Conservation (phyloP, 1,284 basidiomycete species). For the Moesziomyces aphidis region DNA sequence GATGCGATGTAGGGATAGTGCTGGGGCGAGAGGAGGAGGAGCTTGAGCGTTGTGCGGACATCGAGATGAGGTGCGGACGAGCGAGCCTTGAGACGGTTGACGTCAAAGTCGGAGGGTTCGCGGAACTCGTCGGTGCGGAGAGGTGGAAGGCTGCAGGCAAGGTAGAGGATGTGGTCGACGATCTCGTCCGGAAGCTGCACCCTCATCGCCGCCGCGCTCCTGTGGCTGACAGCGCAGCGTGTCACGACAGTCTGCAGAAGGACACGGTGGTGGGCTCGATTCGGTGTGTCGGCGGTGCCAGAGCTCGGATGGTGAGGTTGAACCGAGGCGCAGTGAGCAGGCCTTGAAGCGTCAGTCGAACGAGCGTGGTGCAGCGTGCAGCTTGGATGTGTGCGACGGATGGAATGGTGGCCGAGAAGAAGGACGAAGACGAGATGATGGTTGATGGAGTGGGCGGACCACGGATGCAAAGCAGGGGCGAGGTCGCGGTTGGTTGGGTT, state of each 20-base stretch:
- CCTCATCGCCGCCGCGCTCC: conserved; percentile 20
- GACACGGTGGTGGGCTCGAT: background rate
- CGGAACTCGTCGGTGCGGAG: conserved; percentile 31
- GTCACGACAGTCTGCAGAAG: background rate
- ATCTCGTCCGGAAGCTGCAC: conserved; percentile 52
- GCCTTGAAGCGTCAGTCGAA: background rate
- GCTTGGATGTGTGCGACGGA: too few species aligned
- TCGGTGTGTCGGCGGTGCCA: background rate
- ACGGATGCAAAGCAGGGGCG: background rate
- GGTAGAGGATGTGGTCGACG: conserved; percentile 50
- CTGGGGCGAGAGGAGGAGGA: conserved; percentile 48
- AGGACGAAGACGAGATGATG: background rate
- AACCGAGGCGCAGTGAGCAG: background rate
- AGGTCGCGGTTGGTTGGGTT: background rate
- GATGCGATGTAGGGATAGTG: conserved; percentile 50
- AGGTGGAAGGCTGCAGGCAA: conserved; percentile 47
- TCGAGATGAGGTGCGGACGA: conserved; percentile 47
- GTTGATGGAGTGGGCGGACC: too few species aligned
- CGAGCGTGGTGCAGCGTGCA: background rate
- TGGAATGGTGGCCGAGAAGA: background rate
- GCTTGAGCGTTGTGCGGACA: conserved; percentile 41
- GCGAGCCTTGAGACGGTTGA: conserved; percentile 39
- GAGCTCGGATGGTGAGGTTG: background rate
- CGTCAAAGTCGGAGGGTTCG: conserved; percentile 38
- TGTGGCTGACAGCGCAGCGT: background rate